Evolutionary conservation across 108 stramenopile species (phyloP).

Genomic region (Skeletonema menzelii): DNA sequence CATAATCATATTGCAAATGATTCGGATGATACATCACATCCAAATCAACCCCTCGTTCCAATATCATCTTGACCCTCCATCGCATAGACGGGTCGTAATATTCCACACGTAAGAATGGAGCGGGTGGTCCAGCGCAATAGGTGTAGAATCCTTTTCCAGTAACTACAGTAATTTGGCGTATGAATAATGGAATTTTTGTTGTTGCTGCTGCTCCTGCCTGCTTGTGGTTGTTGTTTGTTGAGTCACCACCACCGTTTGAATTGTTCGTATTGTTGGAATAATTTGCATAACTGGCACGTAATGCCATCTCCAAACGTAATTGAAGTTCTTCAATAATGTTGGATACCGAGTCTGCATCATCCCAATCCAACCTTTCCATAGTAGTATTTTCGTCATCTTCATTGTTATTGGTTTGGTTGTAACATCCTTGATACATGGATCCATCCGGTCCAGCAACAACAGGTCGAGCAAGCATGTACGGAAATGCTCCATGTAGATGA

Average conservation of each 20-base stretch:
- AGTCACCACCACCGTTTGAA: not conserved
- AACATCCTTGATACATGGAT: slow-evolving; percentile 45
- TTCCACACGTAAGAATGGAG: slow-evolving; percentile 76
- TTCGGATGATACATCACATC: slow-evolving; percentile 69
- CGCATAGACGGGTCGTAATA: slow-evolving; percentile 83
- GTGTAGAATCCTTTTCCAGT: slow-evolving; percentile 87
- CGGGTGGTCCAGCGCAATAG: slow-evolving; percentile 71
- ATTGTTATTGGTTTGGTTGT: not conserved
- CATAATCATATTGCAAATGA: slow-evolving; percentile 58
- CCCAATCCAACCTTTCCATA: slow-evolving; percentile 71
- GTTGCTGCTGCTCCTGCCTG: not conserved
- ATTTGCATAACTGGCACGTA: slow-evolving; percentile 26
- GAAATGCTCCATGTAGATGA: slow-evolving; percentile 84
- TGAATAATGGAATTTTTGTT: slow-evolving; percentile 21
- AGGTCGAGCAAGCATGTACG: slow-evolving; percentile 82
- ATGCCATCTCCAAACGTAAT: slow-evolving; percentile 38
- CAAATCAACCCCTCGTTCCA: slow-evolving; percentile 79
- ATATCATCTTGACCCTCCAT: slow-evolving; percentile 80
- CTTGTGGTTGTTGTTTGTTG: too few relatives aligned
- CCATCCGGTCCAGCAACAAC: slow-evolving; percentile 77
- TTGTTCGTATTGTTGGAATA: not conserved
- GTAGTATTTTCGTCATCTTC: not conserved
- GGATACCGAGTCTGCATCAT: slow-evolving; percentile 48
- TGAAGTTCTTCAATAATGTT: slow-evolving; percentile 39
- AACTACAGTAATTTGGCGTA: slow-evolving; percentile 74